A percentile compares a stretch with the other conserved stretches of the same genome.
These are phyloP conservation scores for Solanum peruvianum DNA, from an alignment of 257 asterid species.

Conservation along the genomic window DNA sequence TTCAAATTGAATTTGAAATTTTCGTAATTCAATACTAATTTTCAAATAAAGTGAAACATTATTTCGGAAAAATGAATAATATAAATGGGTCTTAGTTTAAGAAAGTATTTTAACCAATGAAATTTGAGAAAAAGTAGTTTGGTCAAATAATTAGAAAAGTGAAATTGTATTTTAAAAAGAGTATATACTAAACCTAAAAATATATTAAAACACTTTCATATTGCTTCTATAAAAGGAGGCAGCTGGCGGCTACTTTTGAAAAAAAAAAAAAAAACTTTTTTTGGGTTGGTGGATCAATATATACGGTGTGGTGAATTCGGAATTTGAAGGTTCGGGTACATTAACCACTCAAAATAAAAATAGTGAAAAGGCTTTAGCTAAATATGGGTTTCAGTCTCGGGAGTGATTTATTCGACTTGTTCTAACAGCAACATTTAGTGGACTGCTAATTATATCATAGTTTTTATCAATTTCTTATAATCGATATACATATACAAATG, in stretches of 20 bases:
- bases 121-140: not conserved
- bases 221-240: not conserved
- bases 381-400: not conserved
- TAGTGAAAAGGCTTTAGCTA: no score
- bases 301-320: accelerated
- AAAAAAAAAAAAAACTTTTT: not conserved
- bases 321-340: accelerated
- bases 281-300: not conserved
- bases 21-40: not conserved
- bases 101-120: not conserved
- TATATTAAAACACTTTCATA: not conserved
- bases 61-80: not conserved
- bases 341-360: no score
- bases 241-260: not conserved
- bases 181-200: not conserved
- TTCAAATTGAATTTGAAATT: not conserved
- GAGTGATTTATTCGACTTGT: no score
- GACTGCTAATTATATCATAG: no score
- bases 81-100: not conserved
- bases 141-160: not conserved
- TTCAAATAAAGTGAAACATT: not conserved
- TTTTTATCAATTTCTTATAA: no score
- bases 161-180: not conserved
- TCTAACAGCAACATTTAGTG: not conserved
- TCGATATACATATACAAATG: no score